Conservation (phyloP, 306 rosid species). For the Sicyos edulis region DNA sequence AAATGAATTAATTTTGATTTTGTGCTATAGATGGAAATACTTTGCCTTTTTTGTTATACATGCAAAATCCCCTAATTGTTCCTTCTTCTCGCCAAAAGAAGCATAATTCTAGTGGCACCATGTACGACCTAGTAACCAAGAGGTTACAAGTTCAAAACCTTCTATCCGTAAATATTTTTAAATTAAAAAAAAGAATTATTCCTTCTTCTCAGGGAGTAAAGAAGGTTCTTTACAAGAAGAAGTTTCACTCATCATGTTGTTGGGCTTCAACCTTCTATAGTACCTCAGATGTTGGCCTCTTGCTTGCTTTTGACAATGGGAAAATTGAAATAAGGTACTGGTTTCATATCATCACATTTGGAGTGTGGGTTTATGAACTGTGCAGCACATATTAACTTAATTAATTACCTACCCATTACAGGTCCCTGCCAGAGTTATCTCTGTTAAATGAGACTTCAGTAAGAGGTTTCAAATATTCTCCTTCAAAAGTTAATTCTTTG, state of each 20-base stretch:
- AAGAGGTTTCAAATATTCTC: slow-evolving; percentile 59
- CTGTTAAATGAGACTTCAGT: slow-evolving; percentile 49
- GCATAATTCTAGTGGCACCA: too few species aligned
- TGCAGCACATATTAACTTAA: slow-evolving; percentile 1
- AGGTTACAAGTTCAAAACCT: too few species aligned
- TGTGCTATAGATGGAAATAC: too few species aligned
- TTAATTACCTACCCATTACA: slow-evolving; percentile 25
- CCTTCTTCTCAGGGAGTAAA: slow-evolving; percentile 58
- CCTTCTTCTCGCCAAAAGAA: too few species aligned
- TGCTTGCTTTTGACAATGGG: slow-evolving; percentile 57
- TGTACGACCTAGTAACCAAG: too few species aligned
- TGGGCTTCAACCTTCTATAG: slow-evolving; percentile 73
- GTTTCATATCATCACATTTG: background rate
- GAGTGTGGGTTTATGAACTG: background rate
- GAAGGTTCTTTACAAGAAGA: slow-evolving; percentile 79
- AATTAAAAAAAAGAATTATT: background rate
- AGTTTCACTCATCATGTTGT: slow-evolving; percentile 66
- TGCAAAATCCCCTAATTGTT: too few species aligned
- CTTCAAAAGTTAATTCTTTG: slow-evolving; percentile 48
- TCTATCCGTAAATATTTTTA: too few species aligned
- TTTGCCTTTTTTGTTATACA: too few species aligned
- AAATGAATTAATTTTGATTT: too few species aligned
- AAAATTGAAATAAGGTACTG: slow-evolving; percentile 68
- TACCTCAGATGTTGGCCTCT: slow-evolving; percentile 41
- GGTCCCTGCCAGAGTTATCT: slow-evolving; percentile 78